These are phyloP conservation scores for Coemansia sp. DNA, from an alignment of 192 early-diverging fungal genomes.

Conservation along the genomic window DNA sequence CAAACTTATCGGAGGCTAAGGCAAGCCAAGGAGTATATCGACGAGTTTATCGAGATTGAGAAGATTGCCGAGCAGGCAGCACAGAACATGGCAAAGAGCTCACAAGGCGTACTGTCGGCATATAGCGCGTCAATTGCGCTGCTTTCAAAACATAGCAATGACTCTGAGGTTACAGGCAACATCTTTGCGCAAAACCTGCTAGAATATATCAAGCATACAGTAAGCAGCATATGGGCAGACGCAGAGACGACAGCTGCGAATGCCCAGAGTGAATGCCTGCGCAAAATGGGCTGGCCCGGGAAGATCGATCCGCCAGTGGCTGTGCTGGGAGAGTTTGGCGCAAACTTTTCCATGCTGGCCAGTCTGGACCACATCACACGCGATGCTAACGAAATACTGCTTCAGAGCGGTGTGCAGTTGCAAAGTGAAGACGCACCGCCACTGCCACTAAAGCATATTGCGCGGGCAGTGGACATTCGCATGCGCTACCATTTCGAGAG, in stretches of 20 bases:
- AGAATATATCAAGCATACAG: constrained; percentile 27
- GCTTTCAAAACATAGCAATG: constrained; percentile 2
- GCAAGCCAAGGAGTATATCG: constrained; percentile 37
- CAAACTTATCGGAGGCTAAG: constrained; percentile 31
- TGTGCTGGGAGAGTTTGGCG: constrained; percentile 26
- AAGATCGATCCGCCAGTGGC: constrained; percentile 33
- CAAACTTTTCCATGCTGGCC: constrained; percentile 31
- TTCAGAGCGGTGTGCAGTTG: constrained; percentile 10
- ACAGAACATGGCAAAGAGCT: neutral
- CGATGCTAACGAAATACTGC: constrained; percentile 16
- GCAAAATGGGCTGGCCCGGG: constrained; percentile 40
- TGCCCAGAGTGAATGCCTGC: constrained; percentile 25
- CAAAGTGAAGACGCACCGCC: constrained; percentile 23
- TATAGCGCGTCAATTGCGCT: constrained; percentile 21
- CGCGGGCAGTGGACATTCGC: constrained; percentile 61
- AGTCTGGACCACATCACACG: constrained; percentile 30
- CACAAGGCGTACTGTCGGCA: constrained; percentile 28
- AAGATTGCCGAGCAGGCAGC: constrained; percentile 19
- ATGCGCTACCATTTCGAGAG: constrained; percentile 78
- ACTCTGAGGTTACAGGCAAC: neutral
- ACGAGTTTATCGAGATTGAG: constrained; percentile 37
- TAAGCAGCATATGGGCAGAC: constrained; percentile 23
- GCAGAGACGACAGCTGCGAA: constrained; percentile 27
- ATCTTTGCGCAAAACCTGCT: constrained; percentile 15
- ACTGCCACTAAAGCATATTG: constrained; percentile 56